Base-by-base conservation (phyloP, 805 yeast species). In the Yamadazyma akitaensis region DNA sequence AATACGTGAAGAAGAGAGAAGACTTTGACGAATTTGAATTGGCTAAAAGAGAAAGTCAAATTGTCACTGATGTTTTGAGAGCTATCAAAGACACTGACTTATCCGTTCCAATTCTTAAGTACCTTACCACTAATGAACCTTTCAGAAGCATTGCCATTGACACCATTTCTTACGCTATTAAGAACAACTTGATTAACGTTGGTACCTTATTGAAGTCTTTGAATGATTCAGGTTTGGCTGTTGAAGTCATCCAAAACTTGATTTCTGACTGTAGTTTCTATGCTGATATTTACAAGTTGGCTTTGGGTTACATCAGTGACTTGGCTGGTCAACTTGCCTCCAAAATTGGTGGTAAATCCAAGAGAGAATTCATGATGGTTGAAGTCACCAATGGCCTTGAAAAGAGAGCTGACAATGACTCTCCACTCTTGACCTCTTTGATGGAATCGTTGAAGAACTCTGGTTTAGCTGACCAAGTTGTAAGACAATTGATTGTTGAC, bases 361-460 rank as follows among this genome's bases (percentile, higher is more conserved):
- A 60, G 56, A 60, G 68, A 56, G 60, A 53, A 31, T 43, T 53
- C 21, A 49, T 48, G 28, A 37, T 43, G 24, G 40, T 34, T 16
- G 35, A 37, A 25, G 8, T 44, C 13, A 6, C 26, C 18, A 35
- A 33, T 10, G 17, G n/a, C 14, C 19, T 19, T 11, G 36, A 42
- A 24, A 30, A 31, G 28, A 37, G 41, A 43, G 38, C 40, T 24
- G 37, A 35, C 26, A 31, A 24, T 12, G 45, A 28, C n/a, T 9
- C 11, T 19, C 37, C 45, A n/a, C 48, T 66, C 32, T 56, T 71
- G 40, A 57, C 65, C 44, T 56, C 64, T 43, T 67, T 71, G 54
- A 62, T 71, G 68, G 73, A 69, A 55, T 70, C 76, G 1, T 68
- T 71, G 57, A 69, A 68, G 57, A 51, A 64, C 37, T 70, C 75